Percentiles rank a stretch among this genome's conserved stretches.
Conservation (phyloP, 108 stramenopile species). For the Skeletonema tropicum region DNA sequence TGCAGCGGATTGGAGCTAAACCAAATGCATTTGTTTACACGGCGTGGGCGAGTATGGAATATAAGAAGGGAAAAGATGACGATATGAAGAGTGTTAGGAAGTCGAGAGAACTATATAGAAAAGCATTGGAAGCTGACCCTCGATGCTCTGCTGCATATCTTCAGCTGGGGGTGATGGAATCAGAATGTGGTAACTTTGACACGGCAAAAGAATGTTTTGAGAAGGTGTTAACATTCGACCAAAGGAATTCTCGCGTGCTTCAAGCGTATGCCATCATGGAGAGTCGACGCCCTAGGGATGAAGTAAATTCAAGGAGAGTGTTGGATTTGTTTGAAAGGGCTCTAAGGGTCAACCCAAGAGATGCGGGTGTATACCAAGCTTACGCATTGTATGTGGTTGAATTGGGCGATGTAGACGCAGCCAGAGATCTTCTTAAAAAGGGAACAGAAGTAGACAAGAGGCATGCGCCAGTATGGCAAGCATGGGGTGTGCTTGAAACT, state of each 20-base stretch:
- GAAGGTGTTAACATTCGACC: constrained; percentile 78
- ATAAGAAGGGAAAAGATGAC: constrained; percentile 60
- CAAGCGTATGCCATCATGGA: constrained; percentile 94
- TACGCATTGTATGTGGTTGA: constrained; percentile 86
- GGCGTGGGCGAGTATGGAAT: constrained; percentile 89
- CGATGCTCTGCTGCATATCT: constrained; percentile 79
- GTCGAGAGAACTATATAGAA: constrained; percentile 66
- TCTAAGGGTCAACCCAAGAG: constrained; percentile 76
- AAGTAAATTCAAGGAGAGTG: constrained; percentile 72
- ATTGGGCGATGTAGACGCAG: constrained; percentile 83
- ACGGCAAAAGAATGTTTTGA: constrained; percentile 81
- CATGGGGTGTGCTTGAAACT: constrained; percentile 92
- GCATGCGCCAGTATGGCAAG: constrained; percentile 90
- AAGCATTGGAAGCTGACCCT: constrained; percentile 76
- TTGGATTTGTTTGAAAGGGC: constrained; percentile 89
- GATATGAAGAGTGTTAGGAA: constrained; percentile 38
- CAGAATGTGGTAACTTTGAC: constrained; percentile 75
- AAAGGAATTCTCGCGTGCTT: constrained; percentile 82
- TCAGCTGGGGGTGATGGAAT: constrained; percentile 87
- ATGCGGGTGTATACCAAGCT: constrained; percentile 87
- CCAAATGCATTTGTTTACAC: constrained; percentile 83
- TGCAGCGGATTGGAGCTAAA: constrained; percentile 58
- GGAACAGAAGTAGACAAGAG: constrained; percentile 83
- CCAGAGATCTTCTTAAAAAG: constrained; percentile 72
- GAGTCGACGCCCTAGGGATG: constrained; percentile 67